phyloP scores from a whole-genome alignment of 2,329 filamentous ascomycete genomes.

The Nemania sp. region DNA sequence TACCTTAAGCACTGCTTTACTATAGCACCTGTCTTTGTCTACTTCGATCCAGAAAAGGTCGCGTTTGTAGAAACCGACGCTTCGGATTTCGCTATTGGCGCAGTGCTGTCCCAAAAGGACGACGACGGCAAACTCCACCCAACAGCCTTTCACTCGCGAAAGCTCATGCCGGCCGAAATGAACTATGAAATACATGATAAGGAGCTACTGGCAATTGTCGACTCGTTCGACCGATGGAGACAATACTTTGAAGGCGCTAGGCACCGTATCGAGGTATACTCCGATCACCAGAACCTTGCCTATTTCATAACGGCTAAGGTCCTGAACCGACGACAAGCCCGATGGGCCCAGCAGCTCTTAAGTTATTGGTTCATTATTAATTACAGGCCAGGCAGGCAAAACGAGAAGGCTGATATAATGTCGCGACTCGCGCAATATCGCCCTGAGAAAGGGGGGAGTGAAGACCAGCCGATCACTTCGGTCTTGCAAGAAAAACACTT shows the following conservation, averaged over 20 bases:
- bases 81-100: background rate
- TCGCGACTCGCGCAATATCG: too few species aligned
- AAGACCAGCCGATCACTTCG: too few species aligned
- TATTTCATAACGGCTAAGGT: background rate
- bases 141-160: background rate
- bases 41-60: background rate
- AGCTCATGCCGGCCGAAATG: background rate
- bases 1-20: too few species aligned
- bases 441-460: too few species aligned
- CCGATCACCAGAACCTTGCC: background rate
- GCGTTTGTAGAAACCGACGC: constrained; percentile 1
- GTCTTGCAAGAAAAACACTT: too few species aligned
- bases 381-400: background rate
- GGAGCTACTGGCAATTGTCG: constrained; percentile 15
- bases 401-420: background rate
- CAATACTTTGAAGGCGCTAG: background rate
- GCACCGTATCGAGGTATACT: background rate
- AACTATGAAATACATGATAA: constrained; percentile 22
- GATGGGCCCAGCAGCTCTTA: constrained; percentile 9
- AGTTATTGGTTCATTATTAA: background rate
- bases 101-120: background rate
- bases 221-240: background rate
- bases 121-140: background rate
- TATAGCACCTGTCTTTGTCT: background rate
- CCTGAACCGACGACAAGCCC: constrained; percentile 11